A percentile compares a stretch with the other conserved stretches of the same genome.
Evolutionary conservation across 1,139 yeast species (phyloP).

Genomic region (Kodamaea plutei): DNA sequence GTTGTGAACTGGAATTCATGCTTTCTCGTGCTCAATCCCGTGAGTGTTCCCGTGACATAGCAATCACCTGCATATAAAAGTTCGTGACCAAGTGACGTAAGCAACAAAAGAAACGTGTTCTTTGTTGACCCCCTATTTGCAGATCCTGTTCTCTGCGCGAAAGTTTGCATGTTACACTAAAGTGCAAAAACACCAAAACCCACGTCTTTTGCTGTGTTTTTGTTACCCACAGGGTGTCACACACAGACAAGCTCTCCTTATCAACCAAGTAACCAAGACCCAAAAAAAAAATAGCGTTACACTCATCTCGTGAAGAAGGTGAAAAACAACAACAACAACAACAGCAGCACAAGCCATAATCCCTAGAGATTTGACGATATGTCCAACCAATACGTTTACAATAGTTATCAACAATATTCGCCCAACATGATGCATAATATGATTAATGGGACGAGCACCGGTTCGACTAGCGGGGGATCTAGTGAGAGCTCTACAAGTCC

Average conservation of each 20-base stretch:
- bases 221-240: no score
- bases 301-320: constrained; percentile 6
- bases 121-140: no score
- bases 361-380: constrained; percentile 12
- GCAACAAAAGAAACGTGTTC: constrained; percentile 1
- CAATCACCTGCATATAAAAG: neutral
- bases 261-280: constrained; percentile 1
- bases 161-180: no score
- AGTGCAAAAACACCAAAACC: no score
- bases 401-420: constrained; percentile 34
- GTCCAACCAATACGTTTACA: constrained; percentile 36
- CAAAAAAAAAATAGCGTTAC: neutral
- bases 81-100: neutral
- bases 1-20: no score
- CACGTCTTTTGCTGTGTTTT: no score
- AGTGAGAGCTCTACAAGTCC: constrained; percentile 21
- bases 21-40: no score
- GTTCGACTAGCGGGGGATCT: constrained; percentile 9
- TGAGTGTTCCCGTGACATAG: no score
- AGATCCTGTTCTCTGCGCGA: neutral
- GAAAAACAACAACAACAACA: constrained; percentile 1
- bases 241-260: constrained; percentile 3
- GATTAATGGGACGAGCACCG: constrained; percentile 9
- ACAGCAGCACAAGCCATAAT: constrained; percentile 1
- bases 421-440: constrained; percentile 24